Percentiles rank a stretch among this genome's conserved stretches.
Evolutionary conservation across 1,284 basidiomycete species (phyloP).

Genomic region (Irpex rosettiformis): DNA sequence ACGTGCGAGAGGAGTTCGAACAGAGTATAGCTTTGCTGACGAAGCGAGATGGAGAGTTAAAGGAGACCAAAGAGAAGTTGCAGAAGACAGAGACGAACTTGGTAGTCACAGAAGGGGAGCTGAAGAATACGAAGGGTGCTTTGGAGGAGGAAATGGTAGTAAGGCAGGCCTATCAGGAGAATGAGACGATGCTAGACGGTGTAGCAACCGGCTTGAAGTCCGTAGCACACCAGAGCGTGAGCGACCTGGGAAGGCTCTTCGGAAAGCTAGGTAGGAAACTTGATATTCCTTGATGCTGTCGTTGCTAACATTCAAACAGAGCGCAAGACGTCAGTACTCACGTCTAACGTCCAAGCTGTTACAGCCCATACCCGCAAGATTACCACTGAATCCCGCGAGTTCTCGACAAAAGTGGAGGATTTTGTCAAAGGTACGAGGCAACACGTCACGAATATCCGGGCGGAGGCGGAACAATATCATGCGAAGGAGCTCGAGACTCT

Average conservation of each 20-base stretch:
- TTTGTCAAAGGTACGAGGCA: conserved; percentile 59
- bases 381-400: conserved; percentile 43
- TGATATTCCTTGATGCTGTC: conserved; percentile 1
- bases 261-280: conserved; percentile 75
- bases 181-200: conserved; percentile 67
- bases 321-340: conserved; percentile 68
- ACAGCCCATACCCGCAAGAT: conserved; percentile 60
- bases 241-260: conserved; percentile 74
- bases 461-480: conserved; percentile 55
- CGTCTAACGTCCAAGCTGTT: conserved; percentile 65
- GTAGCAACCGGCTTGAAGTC: conserved; percentile 71
- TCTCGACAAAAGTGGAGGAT: conserved; percentile 59
- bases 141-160: conserved; percentile 79
- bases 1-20: conserved; percentile 87
- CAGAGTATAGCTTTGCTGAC: conserved; percentile 78
- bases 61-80: conserved; percentile 58
- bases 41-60: conserved; percentile 73
- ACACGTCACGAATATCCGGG: conserved; percentile 48
- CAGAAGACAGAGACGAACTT: conserved; percentile 53
- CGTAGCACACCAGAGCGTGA: conserved; percentile 65
- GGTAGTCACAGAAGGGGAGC: conserved; percentile 3
- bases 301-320: conserved; percentile 40
- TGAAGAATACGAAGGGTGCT: conserved; percentile 45
- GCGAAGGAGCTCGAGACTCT: conserved; percentile 55
- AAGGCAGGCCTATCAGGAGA: conserved; percentile 72